These are phyloP conservation scores for Lepiota subincarnata DNA, from an alignment of 768 basidiomycete species.

Conservation along the genomic window DNA sequence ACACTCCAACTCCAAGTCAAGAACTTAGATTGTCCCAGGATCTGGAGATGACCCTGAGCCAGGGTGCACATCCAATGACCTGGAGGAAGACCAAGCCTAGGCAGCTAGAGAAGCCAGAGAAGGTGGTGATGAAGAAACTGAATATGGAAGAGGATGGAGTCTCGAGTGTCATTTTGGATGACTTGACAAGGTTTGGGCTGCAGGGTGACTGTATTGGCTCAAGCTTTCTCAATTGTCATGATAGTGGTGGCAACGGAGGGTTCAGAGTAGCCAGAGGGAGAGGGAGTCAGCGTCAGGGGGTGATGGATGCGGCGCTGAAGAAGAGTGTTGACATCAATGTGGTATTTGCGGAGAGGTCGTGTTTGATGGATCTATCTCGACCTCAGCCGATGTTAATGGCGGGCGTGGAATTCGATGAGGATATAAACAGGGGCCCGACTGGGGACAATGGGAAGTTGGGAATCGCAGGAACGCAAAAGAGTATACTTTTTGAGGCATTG, in stretches of 20 bases:
- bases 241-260: neutral
- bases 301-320: neutral
- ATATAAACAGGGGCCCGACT: too few relatives aligned
- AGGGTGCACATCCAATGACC: neutral
- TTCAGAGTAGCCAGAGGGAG: neutral
- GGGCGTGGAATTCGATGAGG: neutral
- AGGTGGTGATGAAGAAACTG: neutral
- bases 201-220: neutral
- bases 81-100: slow-evolving; percentile 1
- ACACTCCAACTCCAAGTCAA: neutral
- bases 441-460: neutral
- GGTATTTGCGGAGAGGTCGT: slow-evolving; percentile 3
- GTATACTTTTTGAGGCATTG: slow-evolving; percentile 21
- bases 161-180: neutral
- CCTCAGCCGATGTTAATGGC: slow-evolving; percentile 18
- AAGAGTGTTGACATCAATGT: neutral
- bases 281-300: slow-evolving; percentile 5
- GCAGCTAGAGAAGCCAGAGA: slow-evolving; percentile 5
- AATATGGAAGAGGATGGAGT: slow-evolving; percentile 3
- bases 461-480: slow-evolving; percentile 6
- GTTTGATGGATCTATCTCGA: slow-evolving; percentile 17
- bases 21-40: neutral
- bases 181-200: neutral
- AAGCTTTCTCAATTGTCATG: neutral
- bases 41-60: neutral